A percentile compares a stretch with the other conserved stretches of the same genome.
These are phyloP conservation scores for Rosellinia necatrix DNA, from an alignment of 2,329 filamentous ascomycete genomes.

Conservation along the genomic window DNA sequence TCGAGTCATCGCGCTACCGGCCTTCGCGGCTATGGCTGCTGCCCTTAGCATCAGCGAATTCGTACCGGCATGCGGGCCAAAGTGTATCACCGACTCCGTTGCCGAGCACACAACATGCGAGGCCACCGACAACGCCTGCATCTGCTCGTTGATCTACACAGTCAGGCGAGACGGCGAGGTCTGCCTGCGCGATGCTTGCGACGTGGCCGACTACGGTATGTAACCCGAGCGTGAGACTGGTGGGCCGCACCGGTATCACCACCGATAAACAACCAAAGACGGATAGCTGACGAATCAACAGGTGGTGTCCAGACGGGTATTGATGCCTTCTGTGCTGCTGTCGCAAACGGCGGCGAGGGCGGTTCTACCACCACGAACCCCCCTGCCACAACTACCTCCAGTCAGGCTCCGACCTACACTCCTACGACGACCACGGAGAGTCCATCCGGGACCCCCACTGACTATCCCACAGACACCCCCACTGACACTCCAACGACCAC, in stretches of 20 bases:
- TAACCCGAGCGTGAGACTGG: not conserved
- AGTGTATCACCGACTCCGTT: slow-evolving; percentile 34
- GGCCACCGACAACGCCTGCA: slow-evolving; percentile 34
- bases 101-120: slow-evolving; percentile 35
- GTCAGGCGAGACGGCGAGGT: slow-evolving; percentile 38
- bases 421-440: slow-evolving; percentile 24
- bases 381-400: slow-evolving; percentile 19
- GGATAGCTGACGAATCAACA: slow-evolving; percentile 21
- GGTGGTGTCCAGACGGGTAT: slow-evolving; percentile 36
- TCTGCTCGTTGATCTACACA: slow-evolving; percentile 36
- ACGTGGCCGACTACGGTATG: slow-evolving; percentile 38
- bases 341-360: slow-evolving; percentile 21
- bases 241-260: not conserved
- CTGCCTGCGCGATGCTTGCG: slow-evolving; percentile 37
- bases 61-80: slow-evolving; percentile 35
- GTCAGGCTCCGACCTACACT: slow-evolving; percentile 20
- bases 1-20: slow-evolving; percentile 33
- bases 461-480: slow-evolving; percentile 22
- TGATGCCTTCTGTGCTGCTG: slow-evolving; percentile 36
- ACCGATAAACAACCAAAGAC: not conserved
- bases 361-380: slow-evolving; percentile 16
- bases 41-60: slow-evolving; percentile 37
- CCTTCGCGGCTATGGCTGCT: slow-evolving; percentile 31
- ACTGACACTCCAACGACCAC: slow-evolving; percentile 14
- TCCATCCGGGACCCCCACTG: slow-evolving; percentile 24